Percentiles rank a stretch among this genome's conserved stretches.
These are phyloP conservation scores for Septoria linicola DNA, from an alignment of 2,329 filamentous ascomycete species.

Conservation along the genomic window DNA sequence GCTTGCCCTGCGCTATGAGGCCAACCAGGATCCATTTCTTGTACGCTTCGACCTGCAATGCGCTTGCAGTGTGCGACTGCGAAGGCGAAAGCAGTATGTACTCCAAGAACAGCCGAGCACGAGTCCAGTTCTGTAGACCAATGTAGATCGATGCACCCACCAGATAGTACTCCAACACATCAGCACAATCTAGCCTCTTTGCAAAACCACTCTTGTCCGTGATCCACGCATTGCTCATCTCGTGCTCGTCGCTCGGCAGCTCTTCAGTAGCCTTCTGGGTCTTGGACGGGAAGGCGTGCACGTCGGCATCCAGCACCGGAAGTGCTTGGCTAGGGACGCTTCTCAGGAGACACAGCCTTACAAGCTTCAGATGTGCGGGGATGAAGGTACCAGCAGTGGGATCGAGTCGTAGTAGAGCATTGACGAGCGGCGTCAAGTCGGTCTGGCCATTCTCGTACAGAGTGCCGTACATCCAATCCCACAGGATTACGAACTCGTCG, in stretches of 20 bases:
- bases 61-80: conserved; percentile 63
- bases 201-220: conserved; percentile 59
- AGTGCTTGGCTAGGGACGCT: conserved; percentile 56
- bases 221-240: conserved; percentile 58
- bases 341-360: conserved; percentile 57
- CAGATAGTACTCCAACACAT: conserved; percentile 58
- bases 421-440: conserved; percentile 37
- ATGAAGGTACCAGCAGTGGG: conserved; percentile 67
- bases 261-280: conserved; percentile 40
- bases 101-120: conserved; percentile 50
- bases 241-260: conserved; percentile 43
- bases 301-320: conserved; percentile 62
- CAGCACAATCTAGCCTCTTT: conserved; percentile 48
- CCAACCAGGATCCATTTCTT: conserved; percentile 85
- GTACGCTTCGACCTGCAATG: conserved; percentile 81
- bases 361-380: conserved; percentile 59
- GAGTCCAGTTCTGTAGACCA: conserved; percentile 43
- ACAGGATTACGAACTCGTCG: conserved; percentile 47
- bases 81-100: conserved; percentile 63
- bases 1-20: conserved; percentile 67
- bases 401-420: conserved; percentile 65
- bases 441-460: conserved; percentile 11
- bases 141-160: conserved; percentile 51
- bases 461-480: conserved; percentile 38
- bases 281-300: conserved; percentile 62